Base-by-base conservation (phyloP, 306 rosid genomes). In the Inga leiocalycina region DNA sequence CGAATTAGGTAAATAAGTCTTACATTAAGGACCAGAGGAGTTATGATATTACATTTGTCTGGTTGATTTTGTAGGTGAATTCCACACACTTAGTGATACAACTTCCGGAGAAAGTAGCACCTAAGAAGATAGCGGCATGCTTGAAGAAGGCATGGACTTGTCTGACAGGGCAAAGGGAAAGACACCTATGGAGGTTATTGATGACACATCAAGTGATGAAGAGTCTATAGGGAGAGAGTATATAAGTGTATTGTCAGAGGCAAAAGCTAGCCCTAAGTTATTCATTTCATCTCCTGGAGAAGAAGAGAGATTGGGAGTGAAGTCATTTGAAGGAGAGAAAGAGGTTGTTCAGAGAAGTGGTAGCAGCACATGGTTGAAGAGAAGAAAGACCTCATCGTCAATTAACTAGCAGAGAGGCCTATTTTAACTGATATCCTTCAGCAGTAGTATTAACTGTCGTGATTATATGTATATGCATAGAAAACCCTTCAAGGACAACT, bases 71-170 rank as follows among this genome's bases (percentile, higher is more conserved):
- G 20, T 22, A 52, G 59, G 59, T 52, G 22, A 52, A 52, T 82
- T 91, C 80, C 91, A 87, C n/a, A 80, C 91, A 27, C 69, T 81
- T 15, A 90, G 88, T 79, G 93, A 91, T 48, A 65, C 95, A 4
- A 82, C 96, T 62, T 78, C 90, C 8, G 67, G 66, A 81, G 90
- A 86, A 73, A 81, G 84, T 19, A 80, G 83, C 74, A 68, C 46
- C 51, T 93, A 88, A 46, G 87, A 49, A 74, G 95, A 85, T 61
- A 75, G 71, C 34, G 32, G 82, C 62, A 48, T 76, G 82, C 11
- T 43, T 49, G 90, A 84, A 79, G 92, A 85, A 74, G 87, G 48
- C 43, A 68, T 77, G 78, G 88, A 88, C 19, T 56, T 49, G 41
- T 69, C 41, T 67, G 39, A 61, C 16, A 79, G 61, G 74, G 83